phyloP scores from a whole-genome alignment of 257 asterid genomes.

The Verbena officinalis region DNA sequence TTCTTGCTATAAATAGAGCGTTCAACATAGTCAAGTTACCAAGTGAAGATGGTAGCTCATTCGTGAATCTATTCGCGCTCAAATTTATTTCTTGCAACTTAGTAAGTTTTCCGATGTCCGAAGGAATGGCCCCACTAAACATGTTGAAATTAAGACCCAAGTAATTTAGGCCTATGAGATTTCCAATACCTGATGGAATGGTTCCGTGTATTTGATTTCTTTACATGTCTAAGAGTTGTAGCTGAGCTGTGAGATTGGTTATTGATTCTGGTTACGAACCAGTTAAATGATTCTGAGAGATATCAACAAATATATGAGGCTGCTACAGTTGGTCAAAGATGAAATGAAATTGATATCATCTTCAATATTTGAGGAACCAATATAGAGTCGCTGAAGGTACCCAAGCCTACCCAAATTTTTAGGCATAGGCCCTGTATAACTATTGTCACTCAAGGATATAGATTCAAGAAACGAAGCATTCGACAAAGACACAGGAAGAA shows the following conservation, averaged over 20 bases:
- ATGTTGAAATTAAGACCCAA: no score
- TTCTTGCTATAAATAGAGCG: not conserved
- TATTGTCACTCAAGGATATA: constrained; percentile 22
- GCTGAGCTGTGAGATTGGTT: constrained; percentile 38
- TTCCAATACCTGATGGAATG: constrained; percentile 37
- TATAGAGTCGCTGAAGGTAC: not conserved
- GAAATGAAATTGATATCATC: constrained; percentile 32
- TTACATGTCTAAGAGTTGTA: not conserved
- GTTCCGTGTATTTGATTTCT: constrained; percentile 41
- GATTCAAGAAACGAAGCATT: constrained; percentile 27
- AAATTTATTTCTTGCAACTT: constrained; percentile 21
- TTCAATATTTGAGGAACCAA: constrained; percentile 17
- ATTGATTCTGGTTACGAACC: constrained; percentile 33
- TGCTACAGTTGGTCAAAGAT: constrained; percentile 39
- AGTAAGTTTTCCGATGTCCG: no score
- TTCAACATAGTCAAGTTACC: constrained; percentile 31
- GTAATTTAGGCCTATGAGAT: no score
- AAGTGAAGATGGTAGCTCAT: constrained; percentile 29
- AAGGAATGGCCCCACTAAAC: no score
- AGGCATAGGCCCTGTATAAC: constrained; percentile 34
- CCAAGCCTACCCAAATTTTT: constrained; percentile 29
- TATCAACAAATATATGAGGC: constrained; percentile 17
- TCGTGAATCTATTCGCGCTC: not conserved
- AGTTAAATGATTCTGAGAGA: constrained; percentile 27
- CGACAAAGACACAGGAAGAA: not conserved